These are phyloP conservation scores for Colletotrichum tanaceti DNA, from an alignment of 2,329 filamentous ascomycete genomes.

Conservation along the genomic window DNA sequence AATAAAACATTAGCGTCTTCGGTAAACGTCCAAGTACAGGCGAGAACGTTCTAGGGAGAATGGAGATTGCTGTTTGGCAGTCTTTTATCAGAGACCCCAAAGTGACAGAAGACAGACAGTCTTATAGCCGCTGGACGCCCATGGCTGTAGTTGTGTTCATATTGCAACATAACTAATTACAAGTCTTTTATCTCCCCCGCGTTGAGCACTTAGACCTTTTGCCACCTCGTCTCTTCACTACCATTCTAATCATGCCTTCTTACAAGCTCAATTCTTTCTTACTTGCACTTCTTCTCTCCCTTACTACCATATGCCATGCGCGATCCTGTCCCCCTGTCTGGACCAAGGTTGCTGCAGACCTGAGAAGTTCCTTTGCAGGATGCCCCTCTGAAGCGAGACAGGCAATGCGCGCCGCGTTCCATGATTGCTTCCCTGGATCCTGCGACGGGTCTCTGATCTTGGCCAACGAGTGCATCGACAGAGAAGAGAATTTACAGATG, in stretches of 20 bases:
- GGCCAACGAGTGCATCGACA: conserved; percentile 28
- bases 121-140: not conserved
- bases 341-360: conserved; percentile 23
- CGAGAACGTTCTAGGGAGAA: no score
- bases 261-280: not conserved
- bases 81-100: not conserved
- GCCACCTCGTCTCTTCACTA: not conserved
- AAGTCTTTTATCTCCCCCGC: no score
- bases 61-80: not conserved
- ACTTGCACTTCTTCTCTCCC: not conserved
- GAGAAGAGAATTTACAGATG: conserved; percentile 26
- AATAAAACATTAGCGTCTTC: not conserved
- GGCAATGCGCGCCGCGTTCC: conserved; percentile 26
- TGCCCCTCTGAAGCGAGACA: conserved; percentile 17
- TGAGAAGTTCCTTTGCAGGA: conserved; percentile 12
- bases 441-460: conserved; percentile 30
- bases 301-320: not conserved
- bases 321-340: conserved; percentile 15
- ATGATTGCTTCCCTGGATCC: conserved; percentile 25
- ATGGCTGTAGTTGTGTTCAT: rapidly evolving
- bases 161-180: not conserved
- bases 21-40: conserved; percentile 2
- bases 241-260: not conserved
- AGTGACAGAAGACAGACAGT: not conserved
- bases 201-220: no score